phyloP scores from a whole-genome alignment of 176 grass and related monocot species.

The Carex cristatella region DNA sequence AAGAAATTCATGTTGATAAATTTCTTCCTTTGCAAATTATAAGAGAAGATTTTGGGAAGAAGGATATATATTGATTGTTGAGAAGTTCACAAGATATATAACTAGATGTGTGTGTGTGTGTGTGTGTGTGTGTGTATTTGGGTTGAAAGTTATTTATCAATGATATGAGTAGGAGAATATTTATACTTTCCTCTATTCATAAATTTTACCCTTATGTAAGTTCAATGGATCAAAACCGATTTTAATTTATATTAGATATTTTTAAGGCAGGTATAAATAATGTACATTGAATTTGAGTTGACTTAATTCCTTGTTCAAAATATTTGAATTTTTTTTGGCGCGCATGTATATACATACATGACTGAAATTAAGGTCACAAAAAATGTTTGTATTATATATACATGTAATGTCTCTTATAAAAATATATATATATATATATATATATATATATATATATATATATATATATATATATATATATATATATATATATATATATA shows the following conservation, averaged over 20 bases:
- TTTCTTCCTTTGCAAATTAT: not conserved
- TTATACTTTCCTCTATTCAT: not conserved
- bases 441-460: too few species aligned
- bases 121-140: constrained; percentile 1
- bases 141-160: not conserved
- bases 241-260: not conserved
- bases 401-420: too few species aligned
- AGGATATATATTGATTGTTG: not conserved
- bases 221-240: not conserved
- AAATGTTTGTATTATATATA: too few species aligned
- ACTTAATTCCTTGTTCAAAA: not conserved
- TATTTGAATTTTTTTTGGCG: too few species aligned
- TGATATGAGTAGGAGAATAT: not conserved
- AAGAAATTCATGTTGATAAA: not conserved
- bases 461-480: too few species aligned
- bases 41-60: not conserved
- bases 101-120: not conserved
- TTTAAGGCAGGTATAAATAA: not conserved
- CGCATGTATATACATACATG: too few species aligned
- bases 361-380: too few species aligned
- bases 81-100: not conserved
- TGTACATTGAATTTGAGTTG: constrained; percentile 11
- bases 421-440: too few species aligned
- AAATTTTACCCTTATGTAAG: not conserved
- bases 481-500: too few species aligned